phyloP scores from a whole-genome alignment of 768 basidiomycete species.

The Chalciporus chontae region DNA sequence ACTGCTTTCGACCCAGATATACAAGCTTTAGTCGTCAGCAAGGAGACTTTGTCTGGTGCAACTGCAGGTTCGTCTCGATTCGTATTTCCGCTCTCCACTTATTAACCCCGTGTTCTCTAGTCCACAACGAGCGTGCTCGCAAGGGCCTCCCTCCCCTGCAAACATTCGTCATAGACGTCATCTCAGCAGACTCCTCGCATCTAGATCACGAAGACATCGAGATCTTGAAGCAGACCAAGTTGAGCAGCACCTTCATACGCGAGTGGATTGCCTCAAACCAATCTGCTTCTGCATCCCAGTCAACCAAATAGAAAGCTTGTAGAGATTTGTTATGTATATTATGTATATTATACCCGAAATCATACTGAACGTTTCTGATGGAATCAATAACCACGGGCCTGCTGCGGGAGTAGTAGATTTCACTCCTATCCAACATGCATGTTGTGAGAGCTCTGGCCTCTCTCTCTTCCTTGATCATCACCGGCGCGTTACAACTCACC shows the following conservation, averaged over 20 bases:
- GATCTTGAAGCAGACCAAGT: slow-evolving; percentile 72
- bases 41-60: slow-evolving; percentile 81
- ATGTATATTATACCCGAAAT: not conserved
- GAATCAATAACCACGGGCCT: not conserved
- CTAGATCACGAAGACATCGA: slow-evolving; percentile 66
- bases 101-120: slow-evolving; percentile 35
- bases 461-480: slow-evolving; percentile 1
- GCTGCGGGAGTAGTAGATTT: too few species aligned
- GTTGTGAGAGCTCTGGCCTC: not conserved
- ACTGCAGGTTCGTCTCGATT: slow-evolving; percentile 47
- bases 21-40: slow-evolving; percentile 90
- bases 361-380: not conserved
- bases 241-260: slow-evolving; percentile 93
- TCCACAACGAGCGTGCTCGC: slow-evolving; percentile 57
- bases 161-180: slow-evolving; percentile 85
- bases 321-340: slow-evolving; percentile 13
- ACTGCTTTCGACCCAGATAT: slow-evolving; percentile 84
- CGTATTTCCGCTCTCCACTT: slow-evolving; percentile 6
- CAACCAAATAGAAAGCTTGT: not conserved
- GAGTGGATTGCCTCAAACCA: slow-evolving; percentile 68
- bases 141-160: slow-evolving; percentile 56
- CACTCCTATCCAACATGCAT: not conserved
- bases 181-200: slow-evolving; percentile 60
- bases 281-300: not conserved
- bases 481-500: not conserved